Percentiles rank a stretch among this genome's conserved stretches.
These are phyloP conservation scores for Cladosporium phlei DNA, from an alignment of 2,329 filamentous ascomycete species.

Conservation along the genomic window DNA sequence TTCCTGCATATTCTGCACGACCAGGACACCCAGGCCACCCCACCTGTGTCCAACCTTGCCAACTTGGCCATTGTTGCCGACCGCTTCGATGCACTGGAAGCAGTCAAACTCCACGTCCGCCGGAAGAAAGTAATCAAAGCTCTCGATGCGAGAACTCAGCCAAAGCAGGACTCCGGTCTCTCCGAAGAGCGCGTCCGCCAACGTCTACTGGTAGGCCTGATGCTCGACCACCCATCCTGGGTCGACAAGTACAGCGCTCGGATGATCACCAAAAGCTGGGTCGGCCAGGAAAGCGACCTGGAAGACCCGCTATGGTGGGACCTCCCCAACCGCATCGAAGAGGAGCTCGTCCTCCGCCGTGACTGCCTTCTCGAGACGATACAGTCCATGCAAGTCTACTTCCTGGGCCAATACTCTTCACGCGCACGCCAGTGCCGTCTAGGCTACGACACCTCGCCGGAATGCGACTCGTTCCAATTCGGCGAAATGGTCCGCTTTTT, in stretches of 20 bases:
- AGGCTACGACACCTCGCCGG: slow-evolving; percentile 66
- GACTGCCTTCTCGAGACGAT: slow-evolving; percentile 64
- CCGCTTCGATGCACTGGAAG: slow-evolving; percentile 61
- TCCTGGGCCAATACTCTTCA: slow-evolving; percentile 62
- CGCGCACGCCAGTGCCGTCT: slow-evolving; percentile 65
- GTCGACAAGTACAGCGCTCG: slow-evolving; percentile 60
- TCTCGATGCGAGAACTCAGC: slow-evolving; percentile 41
- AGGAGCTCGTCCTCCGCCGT: slow-evolving; percentile 62
- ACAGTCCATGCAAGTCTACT: slow-evolving; percentile 64
- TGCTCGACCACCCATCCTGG: slow-evolving; percentile 58
- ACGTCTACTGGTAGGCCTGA: slow-evolving; percentile 62
- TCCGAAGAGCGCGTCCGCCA: slow-evolving; percentile 64
- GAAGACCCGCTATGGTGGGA: slow-evolving; percentile 63
- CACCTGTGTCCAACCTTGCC: slow-evolving; percentile 57
- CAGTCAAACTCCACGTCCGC: slow-evolving; percentile 53
- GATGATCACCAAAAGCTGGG: slow-evolving; percentile 61
- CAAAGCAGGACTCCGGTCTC: slow-evolving; percentile 36
- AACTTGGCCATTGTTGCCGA: slow-evolving; percentile 68
- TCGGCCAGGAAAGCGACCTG: slow-evolving; percentile 46
- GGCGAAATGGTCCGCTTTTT: slow-evolving; percentile 74
- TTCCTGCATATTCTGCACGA: slow-evolving; percentile 64
- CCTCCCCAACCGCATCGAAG: slow-evolving; percentile 64
- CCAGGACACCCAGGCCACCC: slow-evolving; percentile 39
- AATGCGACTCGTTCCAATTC: slow-evolving; percentile 73
- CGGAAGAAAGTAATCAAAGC: slow-evolving; percentile 39